Evolutionary conservation across 2,329 filamentous ascomycete species (phyloP).

Genomic region (Cercospora beticola): DNA sequence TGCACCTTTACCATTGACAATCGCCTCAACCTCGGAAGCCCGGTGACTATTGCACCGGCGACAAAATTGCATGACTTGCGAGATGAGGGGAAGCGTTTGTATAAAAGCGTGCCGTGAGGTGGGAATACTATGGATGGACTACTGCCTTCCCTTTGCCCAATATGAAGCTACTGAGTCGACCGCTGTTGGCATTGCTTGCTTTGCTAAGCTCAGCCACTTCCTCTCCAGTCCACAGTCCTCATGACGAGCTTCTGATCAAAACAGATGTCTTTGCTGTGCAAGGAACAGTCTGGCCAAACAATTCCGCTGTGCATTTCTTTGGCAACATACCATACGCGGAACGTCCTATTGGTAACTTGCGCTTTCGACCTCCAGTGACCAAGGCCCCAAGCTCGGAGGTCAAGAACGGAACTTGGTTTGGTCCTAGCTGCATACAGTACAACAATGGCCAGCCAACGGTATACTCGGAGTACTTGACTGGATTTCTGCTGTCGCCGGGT

Average conservation of each 20-base stretch:
- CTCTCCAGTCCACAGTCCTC: neutral
- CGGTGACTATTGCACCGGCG: neutral
- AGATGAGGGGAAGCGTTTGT: neutral
- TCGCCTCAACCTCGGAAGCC: neutral
- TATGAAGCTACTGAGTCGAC: neutral
- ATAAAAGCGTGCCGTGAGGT: neutral
- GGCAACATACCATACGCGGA: slow-evolving; percentile 24
- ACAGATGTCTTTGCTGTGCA: slow-evolving; percentile 17
- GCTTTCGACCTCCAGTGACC: slow-evolving; percentile 22
- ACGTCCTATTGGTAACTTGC: slow-evolving; percentile 13
- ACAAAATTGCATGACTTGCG: neutral
- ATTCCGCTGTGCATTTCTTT: slow-evolving; percentile 18
- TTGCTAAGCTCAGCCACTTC: neutral
- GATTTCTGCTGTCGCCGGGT: slow-evolving; percentile 17
- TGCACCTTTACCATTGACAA: neutral
- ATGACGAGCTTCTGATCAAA: slow-evolving; percentile 7
- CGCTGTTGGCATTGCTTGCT: neutral
- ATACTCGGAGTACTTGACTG: slow-evolving; percentile 16
- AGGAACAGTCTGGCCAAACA: slow-evolving; percentile 20
- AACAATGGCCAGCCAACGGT: slow-evolving; percentile 16
- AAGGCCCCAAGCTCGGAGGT: slow-evolving; percentile 17
- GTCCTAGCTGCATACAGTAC: slow-evolving; percentile 21
- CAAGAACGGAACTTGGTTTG: slow-evolving; percentile 22
- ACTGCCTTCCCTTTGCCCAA: neutral
- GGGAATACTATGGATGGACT: neutral